These are phyloP conservation scores for Rhododendron henanense DNA, from an alignment of 148 eudicot species.

Conservation along the genomic window DNA sequence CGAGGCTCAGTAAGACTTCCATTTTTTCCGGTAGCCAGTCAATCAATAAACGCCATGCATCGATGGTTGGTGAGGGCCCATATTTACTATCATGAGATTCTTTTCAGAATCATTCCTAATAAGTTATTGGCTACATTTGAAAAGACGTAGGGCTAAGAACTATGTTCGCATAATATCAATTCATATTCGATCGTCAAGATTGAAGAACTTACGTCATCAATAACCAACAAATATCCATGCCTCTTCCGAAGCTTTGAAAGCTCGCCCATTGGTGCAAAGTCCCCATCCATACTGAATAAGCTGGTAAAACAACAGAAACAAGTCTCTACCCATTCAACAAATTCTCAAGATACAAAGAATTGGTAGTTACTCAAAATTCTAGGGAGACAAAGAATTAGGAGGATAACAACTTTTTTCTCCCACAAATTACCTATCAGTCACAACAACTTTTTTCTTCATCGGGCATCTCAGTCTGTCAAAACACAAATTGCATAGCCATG, in stretches of 20 bases:
- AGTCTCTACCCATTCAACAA: neutral
- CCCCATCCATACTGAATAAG: conserved; percentile 99
- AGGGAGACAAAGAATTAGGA: neutral
- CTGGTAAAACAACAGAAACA: conserved; percentile 30
- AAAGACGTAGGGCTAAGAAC: too few species aligned
- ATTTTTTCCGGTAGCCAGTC: neutral
- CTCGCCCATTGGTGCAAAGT: conserved; percentile 84
- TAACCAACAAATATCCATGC: conserved; percentile 83
- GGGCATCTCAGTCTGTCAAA: conserved; percentile 61
- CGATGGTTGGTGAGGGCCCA: too few species aligned
- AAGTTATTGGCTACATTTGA: too few species aligned
- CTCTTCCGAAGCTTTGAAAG: conserved; percentile 72
- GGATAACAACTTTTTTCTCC: neutral
- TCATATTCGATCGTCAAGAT: too few species aligned
- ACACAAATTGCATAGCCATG: conserved; percentile 6
- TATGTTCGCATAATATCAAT: too few species aligned
- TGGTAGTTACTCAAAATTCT: too few species aligned
- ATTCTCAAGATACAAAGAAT: neutral
- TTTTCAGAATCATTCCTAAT: too few species aligned
- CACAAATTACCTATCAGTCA: conserved; percentile 69
- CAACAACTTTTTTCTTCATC: conserved; percentile 71
- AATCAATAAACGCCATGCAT: neutral
- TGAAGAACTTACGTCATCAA: conserved; percentile 78
- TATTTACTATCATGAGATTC: too few species aligned
- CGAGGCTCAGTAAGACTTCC: neutral